These are phyloP conservation scores for Scutellaria galericulata DNA, from an alignment of 257 asterid species.

Conservation along the genomic window DNA sequence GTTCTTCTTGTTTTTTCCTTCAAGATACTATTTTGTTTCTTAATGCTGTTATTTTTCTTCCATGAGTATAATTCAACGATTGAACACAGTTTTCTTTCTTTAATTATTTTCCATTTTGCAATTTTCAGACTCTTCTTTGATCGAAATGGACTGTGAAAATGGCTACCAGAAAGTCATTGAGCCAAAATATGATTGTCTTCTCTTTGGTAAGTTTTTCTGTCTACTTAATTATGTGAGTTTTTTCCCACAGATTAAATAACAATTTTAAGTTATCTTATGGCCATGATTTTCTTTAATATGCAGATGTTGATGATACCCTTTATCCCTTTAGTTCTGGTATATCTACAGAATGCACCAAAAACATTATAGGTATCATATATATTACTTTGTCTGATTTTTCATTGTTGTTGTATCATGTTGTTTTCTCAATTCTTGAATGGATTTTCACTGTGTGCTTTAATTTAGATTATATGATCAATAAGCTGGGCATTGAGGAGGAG, in stretches of 20 bases:
- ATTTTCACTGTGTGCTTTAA: conserved; percentile 25
- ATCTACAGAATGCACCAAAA: conserved; percentile 71
- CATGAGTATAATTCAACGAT: not conserved
- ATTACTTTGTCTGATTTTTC: not conserved
- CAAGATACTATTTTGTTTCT: not conserved
- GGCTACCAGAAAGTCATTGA: conserved; percentile 45
- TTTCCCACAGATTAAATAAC: not conserved
- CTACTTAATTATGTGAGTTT: not conserved
- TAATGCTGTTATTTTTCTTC: not conserved
- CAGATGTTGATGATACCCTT: conserved; percentile 94
- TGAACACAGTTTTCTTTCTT: not conserved
- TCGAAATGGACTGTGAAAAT: conserved; percentile 60
- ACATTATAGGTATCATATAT: conserved; percentile 61
- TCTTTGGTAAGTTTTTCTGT: conserved; percentile 67
- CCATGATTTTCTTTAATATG: conserved; percentile 28
- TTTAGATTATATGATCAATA: conserved; percentile 75
- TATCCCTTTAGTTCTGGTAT: conserved; percentile 86
- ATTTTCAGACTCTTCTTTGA: conserved; percentile 33
- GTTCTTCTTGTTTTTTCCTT: too few species aligned
- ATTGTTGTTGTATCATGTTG: not conserved
- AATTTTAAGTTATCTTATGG: not conserved
- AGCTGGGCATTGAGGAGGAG: conserved; percentile 67
- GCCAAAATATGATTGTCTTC: conserved; percentile 73
- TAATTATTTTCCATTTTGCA: not conserved
- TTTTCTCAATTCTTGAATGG: conserved; percentile 8